These are phyloP conservation scores for Metschnikowia similis DNA, from an alignment of 805 yeast genomes.

Conservation along the genomic window DNA sequence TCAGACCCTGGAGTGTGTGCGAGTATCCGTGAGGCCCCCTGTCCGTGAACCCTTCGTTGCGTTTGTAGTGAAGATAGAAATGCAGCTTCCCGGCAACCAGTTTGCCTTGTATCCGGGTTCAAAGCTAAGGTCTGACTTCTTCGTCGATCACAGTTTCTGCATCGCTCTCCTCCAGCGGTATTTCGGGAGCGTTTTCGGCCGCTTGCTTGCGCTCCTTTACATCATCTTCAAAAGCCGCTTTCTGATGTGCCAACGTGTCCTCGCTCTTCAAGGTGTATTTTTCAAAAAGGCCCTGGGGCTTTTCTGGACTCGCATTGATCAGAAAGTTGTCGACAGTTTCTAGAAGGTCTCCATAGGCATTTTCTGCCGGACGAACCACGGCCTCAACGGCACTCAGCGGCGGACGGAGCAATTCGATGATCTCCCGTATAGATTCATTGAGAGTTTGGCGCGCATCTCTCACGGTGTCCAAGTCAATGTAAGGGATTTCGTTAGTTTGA, in stretches of 20 bases:
- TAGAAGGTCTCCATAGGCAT: constrained; percentile 11
- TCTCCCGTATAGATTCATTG: constrained; percentile 13
- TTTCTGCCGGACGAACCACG: background rate
- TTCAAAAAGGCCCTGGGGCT: constrained; percentile 9
- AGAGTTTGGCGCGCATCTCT: constrained; percentile 14
- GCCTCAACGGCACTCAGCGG: constrained; percentile 6
- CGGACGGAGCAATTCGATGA: constrained; percentile 15
- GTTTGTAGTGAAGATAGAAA: no score
- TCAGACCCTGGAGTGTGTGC: no score
- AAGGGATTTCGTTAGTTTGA: constrained; percentile 8
- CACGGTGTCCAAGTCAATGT: constrained; percentile 14
- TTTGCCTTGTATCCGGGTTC: no score
- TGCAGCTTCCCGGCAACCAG: no score
- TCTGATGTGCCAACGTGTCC: constrained; percentile 11
- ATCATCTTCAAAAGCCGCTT: constrained; percentile 1
- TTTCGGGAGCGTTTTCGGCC: background rate
- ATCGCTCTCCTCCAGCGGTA: constrained; percentile 12
- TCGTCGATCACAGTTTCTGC: constrained; percentile 16
- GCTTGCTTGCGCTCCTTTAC: background rate
- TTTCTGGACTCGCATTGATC: constrained; percentile 2
- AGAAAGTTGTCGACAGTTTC: constrained; percentile 6
- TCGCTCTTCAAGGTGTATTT: constrained; percentile 14
- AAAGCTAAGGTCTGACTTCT: constrained; percentile 5
- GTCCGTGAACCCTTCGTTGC: no score
- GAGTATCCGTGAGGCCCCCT: no score